Base-by-base conservation (phyloP, 2,329 filamentous ascomycete genomes). In the Trichoderma pleuroti region DNA sequence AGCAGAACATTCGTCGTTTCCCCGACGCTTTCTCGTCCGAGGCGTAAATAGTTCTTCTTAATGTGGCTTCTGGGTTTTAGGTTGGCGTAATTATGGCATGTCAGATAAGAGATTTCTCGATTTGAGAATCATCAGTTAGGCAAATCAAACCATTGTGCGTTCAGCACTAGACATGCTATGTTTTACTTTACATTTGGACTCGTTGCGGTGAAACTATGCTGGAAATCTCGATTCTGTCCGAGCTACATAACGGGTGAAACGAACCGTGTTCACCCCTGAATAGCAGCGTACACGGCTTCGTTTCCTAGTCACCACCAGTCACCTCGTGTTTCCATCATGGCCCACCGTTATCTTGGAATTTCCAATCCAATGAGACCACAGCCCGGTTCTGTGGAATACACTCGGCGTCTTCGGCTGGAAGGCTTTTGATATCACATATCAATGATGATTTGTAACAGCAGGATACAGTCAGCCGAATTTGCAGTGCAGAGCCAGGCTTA, bases 1-100 rank as follows among this genome's bases (percentile, higher is more conserved):
- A 87, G 82, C 78, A 92, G 78, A 99, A 99, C 91, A 91, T 99
- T 82, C 91, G 90, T 85, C 90, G 93, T 80, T 99, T 98, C 93
- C 96, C 96, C 79, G 92, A 92, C 75, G 96, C 96, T 82, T 99
- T 97, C 87, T 84, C 85, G 74, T 79, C 80, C 61, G 84, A 86
- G 82, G 86, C 84, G 82, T 88, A 84, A 79, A 77, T 74, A 76
- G 77, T 78, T 78, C 75, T 76, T 76, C 75, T 59, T 68, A 32
- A 74, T 76, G 75, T 78, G 77, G 77, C 76, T 80, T 80, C 79
- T 81, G 81, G 80, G 77, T 81, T 78, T 78, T 60, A 70, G 80
- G 78, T 78, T 82, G 82, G 82, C 82, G 82, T 84, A 81, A 81
- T 80, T 78, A 77, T 81, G 80, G 80, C 79, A 81, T 82, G 79